These are phyloP conservation scores for Ceraceosorus guamensis DNA, from an alignment of 1,284 basidiomycete species.

Conservation along the genomic window DNA sequence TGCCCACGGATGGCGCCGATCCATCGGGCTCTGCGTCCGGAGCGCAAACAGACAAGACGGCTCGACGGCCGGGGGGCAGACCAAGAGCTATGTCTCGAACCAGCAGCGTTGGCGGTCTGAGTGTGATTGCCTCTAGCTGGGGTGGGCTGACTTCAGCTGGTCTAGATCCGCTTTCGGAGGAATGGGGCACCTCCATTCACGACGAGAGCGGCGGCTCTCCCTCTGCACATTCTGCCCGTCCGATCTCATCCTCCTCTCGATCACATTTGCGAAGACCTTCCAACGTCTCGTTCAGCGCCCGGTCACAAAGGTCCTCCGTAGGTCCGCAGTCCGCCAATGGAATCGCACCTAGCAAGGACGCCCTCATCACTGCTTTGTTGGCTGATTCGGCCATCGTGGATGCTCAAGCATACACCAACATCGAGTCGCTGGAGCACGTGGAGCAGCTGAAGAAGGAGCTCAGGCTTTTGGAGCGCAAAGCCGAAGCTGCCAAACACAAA, in stretches of 20 bases:
- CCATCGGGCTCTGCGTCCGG: no score
- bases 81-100: no score
- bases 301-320: background rate
- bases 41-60: no score
- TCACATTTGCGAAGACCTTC: no score
- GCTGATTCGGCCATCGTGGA: slow-evolving; percentile 19
- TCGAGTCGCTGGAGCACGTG: slow-evolving; percentile 25
- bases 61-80: no score
- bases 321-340: background rate
- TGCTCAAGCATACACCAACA: slow-evolving; percentile 20
- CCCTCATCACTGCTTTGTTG: background rate
- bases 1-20: no score
- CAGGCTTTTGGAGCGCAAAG: slow-evolving; percentile 22
- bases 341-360: slow-evolving; percentile 1
- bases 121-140: no score
- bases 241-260: no score
- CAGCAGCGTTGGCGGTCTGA: no score
- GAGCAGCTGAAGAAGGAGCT: slow-evolving; percentile 28
- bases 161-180: background rate
- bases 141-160: no score
- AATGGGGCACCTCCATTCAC: background rate
- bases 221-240: no score
- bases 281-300: background rate
- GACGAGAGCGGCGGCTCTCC: no score
- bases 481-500: slow-evolving; percentile 21